A percentile compares a stretch with the other conserved stretches of the same genome.
These are phyloP conservation scores for Sclerotinia spermophila DNA, from an alignment of 2,329 filamentous ascomycete species.

Conservation along the genomic window DNA sequence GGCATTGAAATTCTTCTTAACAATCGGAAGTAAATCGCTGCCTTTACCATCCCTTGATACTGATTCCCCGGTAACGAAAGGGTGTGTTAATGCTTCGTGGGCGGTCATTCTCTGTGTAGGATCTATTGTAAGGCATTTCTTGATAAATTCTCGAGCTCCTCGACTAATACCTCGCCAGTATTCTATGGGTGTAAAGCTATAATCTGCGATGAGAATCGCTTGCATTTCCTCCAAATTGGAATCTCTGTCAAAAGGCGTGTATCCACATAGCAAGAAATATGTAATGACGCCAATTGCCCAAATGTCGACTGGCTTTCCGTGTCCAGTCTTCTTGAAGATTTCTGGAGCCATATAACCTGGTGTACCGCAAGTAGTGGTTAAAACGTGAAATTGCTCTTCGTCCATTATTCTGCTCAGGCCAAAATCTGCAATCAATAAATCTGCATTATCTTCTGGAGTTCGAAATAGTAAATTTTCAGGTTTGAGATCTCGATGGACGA, in stretches of 20 bases:
- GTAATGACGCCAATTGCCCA: slow-evolving; percentile 99
- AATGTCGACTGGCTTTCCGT: slow-evolving; percentile 96
- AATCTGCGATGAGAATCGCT: slow-evolving; percentile 94
- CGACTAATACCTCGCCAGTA: slow-evolving; percentile 95
- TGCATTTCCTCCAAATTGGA: slow-evolving; percentile 99
- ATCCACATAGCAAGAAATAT: slow-evolving; percentile 96
- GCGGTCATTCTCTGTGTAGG: slow-evolving; percentile 84
- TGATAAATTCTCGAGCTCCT: slow-evolving; percentile 86
- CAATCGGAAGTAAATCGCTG: slow-evolving; percentile 62
- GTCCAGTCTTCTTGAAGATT: slow-evolving; percentile 98
- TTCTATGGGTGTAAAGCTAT: slow-evolving; percentile 88
- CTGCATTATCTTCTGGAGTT: slow-evolving; percentile 95
- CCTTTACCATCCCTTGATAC: slow-evolving; percentile 47
- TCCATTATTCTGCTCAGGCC: slow-evolving; percentile 97
- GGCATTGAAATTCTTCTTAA: slow-evolving; percentile 74
- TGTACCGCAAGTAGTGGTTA: slow-evolving; percentile 96
- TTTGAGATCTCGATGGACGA: slow-evolving; percentile 96
- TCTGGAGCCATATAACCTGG: slow-evolving; percentile 99
- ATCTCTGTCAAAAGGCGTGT: slow-evolving; percentile 96
- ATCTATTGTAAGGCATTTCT: slow-evolving; percentile 86
- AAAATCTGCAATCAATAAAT: slow-evolving; percentile 95
- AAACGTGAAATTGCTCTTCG: slow-evolving; percentile 94
- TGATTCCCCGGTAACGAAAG: slow-evolving; percentile 56
- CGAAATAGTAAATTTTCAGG: slow-evolving; percentile 96
- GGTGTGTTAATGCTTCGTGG: slow-evolving; percentile 68